Conservation (phyloP, 495 filamentous ascomycete species). For the Lentithecium fluviatile region DNA sequence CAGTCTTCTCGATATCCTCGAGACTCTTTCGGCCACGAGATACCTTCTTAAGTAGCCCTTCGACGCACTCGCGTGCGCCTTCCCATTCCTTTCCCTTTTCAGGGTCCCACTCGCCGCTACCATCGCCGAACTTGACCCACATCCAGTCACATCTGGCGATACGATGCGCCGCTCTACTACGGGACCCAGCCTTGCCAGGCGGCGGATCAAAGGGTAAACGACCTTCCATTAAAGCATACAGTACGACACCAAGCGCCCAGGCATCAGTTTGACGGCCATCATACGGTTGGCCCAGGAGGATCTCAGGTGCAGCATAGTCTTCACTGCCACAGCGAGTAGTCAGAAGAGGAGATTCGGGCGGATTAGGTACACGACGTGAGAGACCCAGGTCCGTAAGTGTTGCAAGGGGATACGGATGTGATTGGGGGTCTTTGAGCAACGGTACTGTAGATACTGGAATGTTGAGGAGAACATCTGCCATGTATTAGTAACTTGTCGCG, state of each 20-base stretch:
- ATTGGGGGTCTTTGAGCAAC: conserved; percentile 58
- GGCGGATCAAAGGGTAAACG: conserved; percentile 87
- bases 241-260: conserved; percentile 89
- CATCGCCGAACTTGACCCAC: conserved; percentile 79
- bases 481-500: conserved; percentile 38
- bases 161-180: conserved; percentile 75
- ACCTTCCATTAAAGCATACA: conserved; percentile 91
- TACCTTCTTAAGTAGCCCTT: conserved; percentile 76
- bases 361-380: conserved; percentile 73
- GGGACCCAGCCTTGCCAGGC: conserved; percentile 65
- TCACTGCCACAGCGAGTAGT: conserved; percentile 91
- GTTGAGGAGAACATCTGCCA: conserved; percentile 84
- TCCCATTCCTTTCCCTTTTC: conserved; percentile 61
- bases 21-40: conserved; percentile 67
- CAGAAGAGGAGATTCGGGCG: conserved; percentile 68
- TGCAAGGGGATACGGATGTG: conserved; percentile 74
- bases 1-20: conserved; percentile 64
- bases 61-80: conserved; percentile 76
- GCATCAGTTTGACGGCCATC: conserved; percentile 91
- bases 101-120: conserved; percentile 68
- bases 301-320: conserved; percentile 95
- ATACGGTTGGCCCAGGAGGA: conserved; percentile 91
- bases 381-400: conserved; percentile 92
- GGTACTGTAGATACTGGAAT: conserved; percentile 58
- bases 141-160: conserved; percentile 93